Base-by-base conservation (phyloP, 208 protist species). In the Acanthamoeba quina region DNA sequence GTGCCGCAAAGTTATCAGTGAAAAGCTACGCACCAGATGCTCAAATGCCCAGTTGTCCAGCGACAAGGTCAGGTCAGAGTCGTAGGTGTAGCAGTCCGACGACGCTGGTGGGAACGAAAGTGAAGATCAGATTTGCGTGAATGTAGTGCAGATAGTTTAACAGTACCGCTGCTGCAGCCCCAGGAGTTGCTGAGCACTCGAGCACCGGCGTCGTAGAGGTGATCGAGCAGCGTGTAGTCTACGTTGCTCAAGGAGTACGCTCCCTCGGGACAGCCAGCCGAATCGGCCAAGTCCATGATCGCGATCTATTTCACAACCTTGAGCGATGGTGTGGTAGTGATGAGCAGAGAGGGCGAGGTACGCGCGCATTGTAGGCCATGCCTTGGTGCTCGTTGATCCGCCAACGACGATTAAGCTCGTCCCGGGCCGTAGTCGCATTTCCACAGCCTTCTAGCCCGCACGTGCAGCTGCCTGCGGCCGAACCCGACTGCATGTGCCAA, bases 351-450 rank as follows among this genome's bases (percentile, higher is more conserved):
- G 26, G 21, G 58, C 13, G 15, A 9, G 21, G 56, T 90, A 90
- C 83, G 34, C 83, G 83, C 4, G 83, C 83, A 52, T 90, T 90
- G 83, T 70, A 90, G 83, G 83, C 83, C 54, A 90, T 90, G 47
- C 83, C 83, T 26, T 70, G 47, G n/a, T 90, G 56, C 19, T 72
- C 21, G 54, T 90, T 90, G 56, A 68, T 13, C 29, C 7, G 19
- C 52, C 60, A 90, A 19, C 83, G 83, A 26, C 37, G 31, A 6
- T 5, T 44, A 11, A 26, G 34, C 29, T 90, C 83, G 10, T 90
- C 83, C 4, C 5, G 34, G 54, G 37, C 44, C 24, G 74, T 83
- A 1, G 13, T 6, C 3, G 44, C 4, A 34, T 49, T 58, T 11
- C 44, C 74, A 34, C 74, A 83, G 74, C 21, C 37, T 34, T 83